phyloP scores from a whole-genome alignment of 73 alveolate species.

The Blepharisma stoltei region DNA sequence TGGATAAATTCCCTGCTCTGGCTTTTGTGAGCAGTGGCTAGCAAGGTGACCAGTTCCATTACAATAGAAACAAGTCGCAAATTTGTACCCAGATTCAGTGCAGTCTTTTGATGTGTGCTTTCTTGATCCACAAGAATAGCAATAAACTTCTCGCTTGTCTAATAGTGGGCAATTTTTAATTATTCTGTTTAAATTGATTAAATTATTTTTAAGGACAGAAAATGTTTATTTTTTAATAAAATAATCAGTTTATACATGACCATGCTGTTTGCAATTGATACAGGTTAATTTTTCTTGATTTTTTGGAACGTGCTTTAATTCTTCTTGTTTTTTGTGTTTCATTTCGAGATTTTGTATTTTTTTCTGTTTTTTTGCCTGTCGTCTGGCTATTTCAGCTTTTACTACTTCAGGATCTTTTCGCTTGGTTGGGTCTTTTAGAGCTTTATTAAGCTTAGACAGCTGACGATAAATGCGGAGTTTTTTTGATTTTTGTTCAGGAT shows the following conservation, averaged over 20 bases:
- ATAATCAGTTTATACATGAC: too few species aligned
- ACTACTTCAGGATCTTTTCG: not conserved
- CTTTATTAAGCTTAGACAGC: slow-evolving; percentile 17
- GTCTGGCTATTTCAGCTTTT: not conserved
- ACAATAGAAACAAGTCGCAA: slow-evolving; percentile 28
- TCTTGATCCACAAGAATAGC: slow-evolving; percentile 27
- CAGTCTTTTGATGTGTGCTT: slow-evolving; percentile 20
- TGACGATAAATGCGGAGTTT: slow-evolving; percentile 11
- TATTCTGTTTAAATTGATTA: too few species aligned
- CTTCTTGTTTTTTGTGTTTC: slow-evolving; percentile 1
- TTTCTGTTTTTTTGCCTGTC: slow-evolving; percentile 16
- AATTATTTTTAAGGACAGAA: too few species aligned
- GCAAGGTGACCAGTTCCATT: slow-evolving; percentile 35
- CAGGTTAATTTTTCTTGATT: not conserved
- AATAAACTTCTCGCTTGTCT: slow-evolving; percentile 15
- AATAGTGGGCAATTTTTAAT: slow-evolving; percentile 22
- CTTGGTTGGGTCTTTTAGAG: not conserved
- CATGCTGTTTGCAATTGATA: slow-evolving; percentile 10
- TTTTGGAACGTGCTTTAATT: not conserved
- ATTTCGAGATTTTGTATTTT: slow-evolving; percentile 1
- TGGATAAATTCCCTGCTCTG: slow-evolving; percentile 27
- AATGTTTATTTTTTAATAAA: too few species aligned
- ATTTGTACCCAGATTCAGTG: not conserved
- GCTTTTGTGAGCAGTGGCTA: slow-evolving; percentile 26
- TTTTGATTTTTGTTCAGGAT: not conserved